A percentile compares a stretch with the other conserved stretches of the same genome.
phyloP scores from a whole-genome alignment of 306 rosid genomes.

The Trifolium repens region DNA sequence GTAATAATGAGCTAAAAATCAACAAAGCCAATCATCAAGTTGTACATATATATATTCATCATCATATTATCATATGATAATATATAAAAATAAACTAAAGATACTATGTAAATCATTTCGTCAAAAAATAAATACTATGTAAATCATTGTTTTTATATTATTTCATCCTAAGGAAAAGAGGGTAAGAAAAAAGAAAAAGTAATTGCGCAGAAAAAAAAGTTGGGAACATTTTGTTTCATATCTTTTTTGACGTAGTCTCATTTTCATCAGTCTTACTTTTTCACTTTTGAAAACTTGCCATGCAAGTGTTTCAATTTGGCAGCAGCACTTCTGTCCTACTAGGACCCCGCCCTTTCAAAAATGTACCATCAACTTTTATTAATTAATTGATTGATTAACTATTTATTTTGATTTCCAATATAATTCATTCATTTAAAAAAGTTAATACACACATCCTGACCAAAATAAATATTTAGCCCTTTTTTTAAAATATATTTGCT shows the following conservation, averaged over 20 bases:
- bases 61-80: background rate
- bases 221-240: slow-evolving; percentile 52
- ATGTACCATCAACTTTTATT: slow-evolving; percentile 35
- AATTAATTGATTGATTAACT: background rate
- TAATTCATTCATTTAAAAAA: slow-evolving; percentile 19
- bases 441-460: background rate
- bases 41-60: background rate
- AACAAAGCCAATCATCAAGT: slow-evolving; percentile 10
- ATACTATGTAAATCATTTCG: slow-evolving; percentile 29
- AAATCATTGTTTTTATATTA: slow-evolving; percentile 27
- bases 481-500: background rate
- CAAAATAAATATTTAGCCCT: background rate
- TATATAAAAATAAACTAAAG: background rate
- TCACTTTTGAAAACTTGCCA: slow-evolving; percentile 57
- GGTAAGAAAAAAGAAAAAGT: background rate
- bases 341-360: slow-evolving; percentile 46
- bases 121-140: background rate
- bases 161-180: slow-evolving; percentile 30
- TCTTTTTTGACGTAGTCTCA: slow-evolving; percentile 53
- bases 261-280: slow-evolving; percentile 44
- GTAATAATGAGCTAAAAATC: slow-evolving; percentile 25
- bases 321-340: slow-evolving; percentile 37
- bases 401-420: no score
- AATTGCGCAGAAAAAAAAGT: slow-evolving; percentile 28
- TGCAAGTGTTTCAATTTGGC: slow-evolving; percentile 54